Evolutionary conservation across 352 stramenopile species (phyloP).

Genomic region (Phytophthora tentaculata): DNA sequence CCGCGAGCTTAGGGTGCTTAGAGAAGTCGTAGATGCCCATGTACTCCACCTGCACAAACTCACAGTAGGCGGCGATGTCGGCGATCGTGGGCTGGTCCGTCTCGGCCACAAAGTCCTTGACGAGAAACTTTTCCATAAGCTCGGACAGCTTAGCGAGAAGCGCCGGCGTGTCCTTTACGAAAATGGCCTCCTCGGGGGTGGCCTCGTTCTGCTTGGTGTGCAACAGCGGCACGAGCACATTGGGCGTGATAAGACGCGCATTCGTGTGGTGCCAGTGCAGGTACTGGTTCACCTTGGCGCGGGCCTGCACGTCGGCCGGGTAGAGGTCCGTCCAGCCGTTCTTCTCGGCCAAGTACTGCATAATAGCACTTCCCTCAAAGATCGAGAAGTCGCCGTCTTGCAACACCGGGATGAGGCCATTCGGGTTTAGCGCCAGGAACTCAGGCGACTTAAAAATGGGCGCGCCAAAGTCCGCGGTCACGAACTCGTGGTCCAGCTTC

Average conservation of each 20-base stretch:
- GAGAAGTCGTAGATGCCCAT: constrained; percentile 54
- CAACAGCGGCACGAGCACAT: constrained; percentile 53
- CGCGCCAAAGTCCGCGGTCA: constrained; percentile 37
- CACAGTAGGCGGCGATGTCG: constrained; percentile 47
- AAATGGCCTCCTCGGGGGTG: constrained; percentile 35
- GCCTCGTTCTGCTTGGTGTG: constrained; percentile 35
- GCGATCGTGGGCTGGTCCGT: constrained; percentile 40
- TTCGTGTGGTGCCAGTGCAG: constrained; percentile 81
- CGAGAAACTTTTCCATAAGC: constrained; percentile 59
- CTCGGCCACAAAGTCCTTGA: constrained; percentile 47
- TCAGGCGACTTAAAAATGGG: constrained; percentile 44
- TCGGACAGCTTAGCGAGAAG: constrained; percentile 40
- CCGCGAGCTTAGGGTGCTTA: constrained; percentile 52
- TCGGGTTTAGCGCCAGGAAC: constrained; percentile 49
- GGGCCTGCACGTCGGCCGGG: constrained; percentile 50
- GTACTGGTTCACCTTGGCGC: constrained; percentile 75
- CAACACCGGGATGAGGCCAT: constrained; percentile 45
- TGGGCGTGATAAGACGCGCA: constrained; percentile 48
- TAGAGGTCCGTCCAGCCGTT: constrained; percentile 60
- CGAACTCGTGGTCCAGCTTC: constrained; percentile 46
- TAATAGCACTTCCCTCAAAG: constrained; percentile 60
- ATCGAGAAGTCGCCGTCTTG: constrained; percentile 50
- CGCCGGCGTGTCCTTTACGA: constrained; percentile 28
- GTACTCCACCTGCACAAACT: constrained; percentile 48
- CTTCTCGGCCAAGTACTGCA: constrained; percentile 63